Conservation (phyloP, 345 rosid species). For the Eucalyptus caleyi region DNA sequence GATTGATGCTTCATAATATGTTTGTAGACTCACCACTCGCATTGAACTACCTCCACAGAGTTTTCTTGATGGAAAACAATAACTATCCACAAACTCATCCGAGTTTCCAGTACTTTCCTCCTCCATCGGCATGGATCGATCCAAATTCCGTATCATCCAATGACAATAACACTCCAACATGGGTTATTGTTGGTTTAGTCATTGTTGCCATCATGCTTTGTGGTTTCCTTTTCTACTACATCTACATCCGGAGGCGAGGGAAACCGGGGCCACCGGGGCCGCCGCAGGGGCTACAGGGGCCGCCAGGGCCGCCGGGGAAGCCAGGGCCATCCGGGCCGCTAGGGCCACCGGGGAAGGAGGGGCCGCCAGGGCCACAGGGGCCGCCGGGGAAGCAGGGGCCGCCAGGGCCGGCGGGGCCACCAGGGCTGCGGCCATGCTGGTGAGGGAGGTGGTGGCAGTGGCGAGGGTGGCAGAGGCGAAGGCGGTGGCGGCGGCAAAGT, state of each 20-base stretch:
- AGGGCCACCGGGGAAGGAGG: fast-evolving
- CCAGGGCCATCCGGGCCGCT: fast-evolving
- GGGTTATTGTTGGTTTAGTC: neutral
- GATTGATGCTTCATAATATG: neutral
- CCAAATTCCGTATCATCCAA: neutral
- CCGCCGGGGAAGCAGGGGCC: fast-evolving
- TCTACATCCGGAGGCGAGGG: neutral
- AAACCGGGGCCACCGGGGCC: no score
- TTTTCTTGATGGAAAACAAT: neutral
- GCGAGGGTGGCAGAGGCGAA: no score
- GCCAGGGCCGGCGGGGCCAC: fast-evolving
- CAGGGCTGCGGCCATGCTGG: no score
- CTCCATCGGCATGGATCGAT: neutral
- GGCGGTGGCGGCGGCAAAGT: no score
- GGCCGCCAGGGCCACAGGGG: no score
- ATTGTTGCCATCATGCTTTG: neutral
- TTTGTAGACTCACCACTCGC: neutral
- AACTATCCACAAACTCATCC: neutral
- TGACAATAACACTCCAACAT: neutral
- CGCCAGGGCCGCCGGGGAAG: no score
- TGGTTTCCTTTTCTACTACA: neutral
- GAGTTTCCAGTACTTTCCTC: neutral
- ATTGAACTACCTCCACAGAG: neutral
- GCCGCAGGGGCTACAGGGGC: no score
- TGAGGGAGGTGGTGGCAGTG: no score